Conservation (phyloP, 371 early-diverging fungal species). For the Syncephalis fuscata region DNA sequence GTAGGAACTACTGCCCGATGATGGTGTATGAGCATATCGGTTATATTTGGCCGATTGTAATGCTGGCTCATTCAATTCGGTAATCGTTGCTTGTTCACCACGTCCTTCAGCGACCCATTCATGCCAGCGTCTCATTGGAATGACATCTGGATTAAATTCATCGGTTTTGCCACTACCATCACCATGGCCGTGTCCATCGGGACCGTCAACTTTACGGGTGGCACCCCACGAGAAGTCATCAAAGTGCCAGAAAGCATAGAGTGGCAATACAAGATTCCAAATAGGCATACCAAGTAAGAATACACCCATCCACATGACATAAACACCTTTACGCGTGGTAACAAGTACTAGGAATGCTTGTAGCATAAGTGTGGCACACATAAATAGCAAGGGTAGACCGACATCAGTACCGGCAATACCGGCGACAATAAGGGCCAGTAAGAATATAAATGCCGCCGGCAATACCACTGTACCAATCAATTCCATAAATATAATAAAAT, state of each 20-base stretch:
- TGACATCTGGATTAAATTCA: constrained; percentile 36
- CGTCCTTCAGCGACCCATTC: constrained; percentile 6
- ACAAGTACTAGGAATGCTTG: constrained; percentile 76
- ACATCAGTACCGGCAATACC: constrained; percentile 4
- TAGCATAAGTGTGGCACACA: constrained; percentile 47
- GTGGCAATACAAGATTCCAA: constrained; percentile 91
- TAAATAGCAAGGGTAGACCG: constrained; percentile 37
- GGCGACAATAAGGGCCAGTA: constrained; percentile 16
- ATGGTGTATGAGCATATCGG: too few relatives aligned
- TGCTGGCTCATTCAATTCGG: too few relatives aligned
- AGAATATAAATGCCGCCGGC: constrained; percentile 60
- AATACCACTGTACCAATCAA: constrained; percentile 67
- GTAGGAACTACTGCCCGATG: too few relatives aligned
- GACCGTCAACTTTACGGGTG: constrained; percentile 66
- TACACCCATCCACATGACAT: constrained; percentile 65
- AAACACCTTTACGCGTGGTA: constrained; percentile 65
- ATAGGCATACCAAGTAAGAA: constrained; percentile 64
- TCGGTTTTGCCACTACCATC: constrained; percentile 18
- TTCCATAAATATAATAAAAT: constrained; percentile 69
- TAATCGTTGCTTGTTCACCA: neutral
- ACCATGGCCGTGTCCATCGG: constrained; percentile 24
- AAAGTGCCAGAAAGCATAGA: constrained; percentile 93
- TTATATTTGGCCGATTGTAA: too few relatives aligned
- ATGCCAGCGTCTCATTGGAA: constrained; percentile 33
- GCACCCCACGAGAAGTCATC: constrained; percentile 94